These are phyloP conservation scores for Pyropia haitanensis DNA, from an alignment of 23 red algal genomes.

Conservation along the genomic window DNA sequence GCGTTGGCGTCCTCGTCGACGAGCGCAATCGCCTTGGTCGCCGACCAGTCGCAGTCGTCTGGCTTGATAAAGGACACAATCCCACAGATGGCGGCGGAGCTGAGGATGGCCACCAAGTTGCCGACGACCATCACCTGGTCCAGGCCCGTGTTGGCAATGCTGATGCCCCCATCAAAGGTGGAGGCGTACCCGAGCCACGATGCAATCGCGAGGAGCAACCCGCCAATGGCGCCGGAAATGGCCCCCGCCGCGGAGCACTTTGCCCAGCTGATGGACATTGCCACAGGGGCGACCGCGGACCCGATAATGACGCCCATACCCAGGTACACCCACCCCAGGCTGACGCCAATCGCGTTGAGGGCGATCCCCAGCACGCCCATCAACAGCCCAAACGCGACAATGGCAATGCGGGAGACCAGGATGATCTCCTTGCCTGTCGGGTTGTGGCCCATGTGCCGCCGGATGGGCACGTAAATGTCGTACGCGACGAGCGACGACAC, in stretches of 20 bases:
- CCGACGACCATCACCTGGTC: constrained; percentile 50
- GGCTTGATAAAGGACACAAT: constrained; percentile 22
- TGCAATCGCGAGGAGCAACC: constrained; percentile 24
- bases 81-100: constrained; percentile 44
- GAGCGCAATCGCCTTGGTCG: constrained; percentile 46
- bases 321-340: constrained; percentile 50
- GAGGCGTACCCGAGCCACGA: constrained; percentile 51
- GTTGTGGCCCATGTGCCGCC: constrained; percentile 54
- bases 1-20: constrained; percentile 53
- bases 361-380: constrained; percentile 65
- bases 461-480: constrained; percentile 34
- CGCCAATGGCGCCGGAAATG: constrained; percentile 23
- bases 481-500: constrained; percentile 62
- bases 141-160: constrained; percentile 23
- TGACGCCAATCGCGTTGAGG: constrained; percentile 53
- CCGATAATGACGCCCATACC: constrained; percentile 74
- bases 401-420: constrained; percentile 50
- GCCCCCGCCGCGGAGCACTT: constrained; percentile 26
- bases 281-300: constrained; percentile 59
- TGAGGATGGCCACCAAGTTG: constrained; percentile 62
- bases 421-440: constrained; percentile 62
- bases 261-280: constrained; percentile 50
- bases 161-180: constrained; percentile 17
- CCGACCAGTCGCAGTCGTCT: constrained; percentile 58
- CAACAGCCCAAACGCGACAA: constrained; percentile 46